Evolutionary conservation across 176 grass and related monocot species (phyloP).

Genomic region (Musa schizocarpa): DNA sequence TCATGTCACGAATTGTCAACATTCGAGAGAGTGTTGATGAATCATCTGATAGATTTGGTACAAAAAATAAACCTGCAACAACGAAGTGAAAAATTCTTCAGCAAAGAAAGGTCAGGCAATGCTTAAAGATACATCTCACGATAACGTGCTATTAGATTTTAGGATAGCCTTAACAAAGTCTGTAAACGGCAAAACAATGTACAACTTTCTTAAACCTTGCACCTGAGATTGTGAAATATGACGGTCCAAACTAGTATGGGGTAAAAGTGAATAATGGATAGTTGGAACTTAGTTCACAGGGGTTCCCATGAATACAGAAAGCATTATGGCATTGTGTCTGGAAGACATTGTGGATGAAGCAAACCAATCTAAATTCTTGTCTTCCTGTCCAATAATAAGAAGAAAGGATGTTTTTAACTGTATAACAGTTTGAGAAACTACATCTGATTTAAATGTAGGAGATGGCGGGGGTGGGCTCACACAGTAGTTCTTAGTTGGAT

Average conservation of each 20-base stretch:
- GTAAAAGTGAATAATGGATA: neutral
- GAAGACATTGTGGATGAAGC: neutral
- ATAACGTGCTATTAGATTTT: too few species aligned
- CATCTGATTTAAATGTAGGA: neutral
- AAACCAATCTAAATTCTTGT: neutral
- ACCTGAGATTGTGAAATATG: neutral
- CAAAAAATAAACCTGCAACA: too few species aligned
- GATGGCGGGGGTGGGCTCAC: neutral
- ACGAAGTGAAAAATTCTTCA: too few species aligned
- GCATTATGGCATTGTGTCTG: neutral
- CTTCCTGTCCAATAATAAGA: neutral
- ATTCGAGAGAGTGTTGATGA: too few species aligned
- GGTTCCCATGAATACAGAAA: neutral
- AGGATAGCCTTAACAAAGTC: neutral
- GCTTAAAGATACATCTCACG: too few species aligned
- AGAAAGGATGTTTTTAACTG: neutral
- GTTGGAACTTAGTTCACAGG: neutral
- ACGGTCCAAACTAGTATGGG: neutral
- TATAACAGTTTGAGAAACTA: neutral
- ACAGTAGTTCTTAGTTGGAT: constrained; percentile 15
- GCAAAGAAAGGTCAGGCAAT: too few species aligned
- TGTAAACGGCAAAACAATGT: neutral
- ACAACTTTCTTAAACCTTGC: neutral
- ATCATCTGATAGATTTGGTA: too few species aligned
- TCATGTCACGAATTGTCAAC: too few species aligned